Base-by-base conservation (phyloP, 1,139 yeast species). In the Lodderomyces metapsilosis region DNA sequence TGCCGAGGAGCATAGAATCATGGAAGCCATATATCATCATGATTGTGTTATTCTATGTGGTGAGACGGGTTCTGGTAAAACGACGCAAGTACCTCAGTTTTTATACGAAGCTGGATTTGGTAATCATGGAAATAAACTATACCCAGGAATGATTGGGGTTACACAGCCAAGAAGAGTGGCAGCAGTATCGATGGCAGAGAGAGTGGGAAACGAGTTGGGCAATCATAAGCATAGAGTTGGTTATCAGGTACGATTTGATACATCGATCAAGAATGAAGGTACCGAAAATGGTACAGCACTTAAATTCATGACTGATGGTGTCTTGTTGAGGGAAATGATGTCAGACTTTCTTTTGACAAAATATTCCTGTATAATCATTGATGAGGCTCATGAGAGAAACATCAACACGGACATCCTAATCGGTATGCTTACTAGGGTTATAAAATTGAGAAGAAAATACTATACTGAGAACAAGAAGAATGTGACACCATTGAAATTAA, bases 291-390 rank as follows among this genome's bases (percentile, higher is more conserved):
- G 77, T 15, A 94, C 98, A 0, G 85, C 87, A 4, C 61, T 94
- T 61, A 94, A 94, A 61, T 91, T 92, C 56, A 92, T 94, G 98
- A 94, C 99, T 2, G 99, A 94, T 71, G 99, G 99, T 80, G 96
- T 94, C 34, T 66, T 94, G 41, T 66, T 94, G 27, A 74, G 98
- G 52, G 99, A 94, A 62, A 82, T 94, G 84, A 84, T 92, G 83
- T 69, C 80, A 0, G 98, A 94, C 55, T 84, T 92, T 50, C 65
- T 84, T 50, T 69, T 94, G 38, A 74, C 78, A 28, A 88, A 87
- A 56, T 94, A 94, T 59, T 88, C 97, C 1, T 83, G 86, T 1
- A 74, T 94, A 34, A 77, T 94, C 25, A 88, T 94, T 46, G 99
- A 94, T 68, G 99, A 92, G 63, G 99, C 99, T 0, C 99, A 94